A percentile compares a stretch with the other conserved stretches of the same genome.
phyloP scores from a whole-genome alignment of 1,284 basidiomycete species.

The Polyporus tsugae region DNA sequence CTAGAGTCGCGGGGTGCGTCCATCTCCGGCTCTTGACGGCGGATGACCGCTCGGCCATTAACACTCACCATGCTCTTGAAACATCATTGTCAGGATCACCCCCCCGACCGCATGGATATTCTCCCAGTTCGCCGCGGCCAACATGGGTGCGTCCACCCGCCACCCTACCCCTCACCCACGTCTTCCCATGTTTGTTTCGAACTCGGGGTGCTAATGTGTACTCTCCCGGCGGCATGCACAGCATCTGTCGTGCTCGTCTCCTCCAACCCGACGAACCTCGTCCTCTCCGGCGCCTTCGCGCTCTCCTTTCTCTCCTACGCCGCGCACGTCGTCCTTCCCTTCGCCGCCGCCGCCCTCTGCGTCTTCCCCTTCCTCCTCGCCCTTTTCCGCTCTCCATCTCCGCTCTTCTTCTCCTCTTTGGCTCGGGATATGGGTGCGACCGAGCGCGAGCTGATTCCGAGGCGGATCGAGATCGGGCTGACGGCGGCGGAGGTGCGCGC shows the following conservation, averaged over 20 bases:
- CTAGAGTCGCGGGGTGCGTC: slow-evolving; percentile 68
- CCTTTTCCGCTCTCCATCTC: slow-evolving; percentile 61
- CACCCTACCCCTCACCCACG: neutral
- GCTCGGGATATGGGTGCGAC: neutral
- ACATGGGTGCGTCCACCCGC: slow-evolving; percentile 67
- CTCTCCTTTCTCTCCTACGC: slow-evolving; percentile 53
- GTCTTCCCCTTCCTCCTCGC: slow-evolving; percentile 62
- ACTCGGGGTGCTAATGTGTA: too few species aligned
- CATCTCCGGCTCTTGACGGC: slow-evolving; percentile 16
- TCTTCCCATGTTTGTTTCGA: too few species aligned
- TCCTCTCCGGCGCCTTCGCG: slow-evolving; percentile 69
- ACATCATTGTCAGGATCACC: slow-evolving; percentile 47
- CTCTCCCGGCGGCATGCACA: slow-evolving; percentile 14
- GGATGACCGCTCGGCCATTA: neutral
- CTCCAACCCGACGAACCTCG: slow-evolving; percentile 73
- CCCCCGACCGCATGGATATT: slow-evolving; percentile 74
- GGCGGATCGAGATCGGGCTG: slow-evolving; percentile 54
- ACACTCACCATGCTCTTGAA: neutral
- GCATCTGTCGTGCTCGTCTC: slow-evolving; percentile 60
- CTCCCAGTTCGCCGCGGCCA: slow-evolving; percentile 78
- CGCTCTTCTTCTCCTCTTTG: slow-evolving; percentile 8
- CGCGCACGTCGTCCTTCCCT: slow-evolving; percentile 76
- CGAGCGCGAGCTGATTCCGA: slow-evolving; percentile 56
- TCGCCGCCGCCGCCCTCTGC: slow-evolving; percentile 65
- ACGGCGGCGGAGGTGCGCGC: slow-evolving; percentile 35